A percentile compares a stretch with the other conserved stretches of the same genome.
These are phyloP conservation scores for Laetiporus sulphureus DNA, from an alignment of 1,284 basidiomycete genomes.

Conservation along the genomic window DNA sequence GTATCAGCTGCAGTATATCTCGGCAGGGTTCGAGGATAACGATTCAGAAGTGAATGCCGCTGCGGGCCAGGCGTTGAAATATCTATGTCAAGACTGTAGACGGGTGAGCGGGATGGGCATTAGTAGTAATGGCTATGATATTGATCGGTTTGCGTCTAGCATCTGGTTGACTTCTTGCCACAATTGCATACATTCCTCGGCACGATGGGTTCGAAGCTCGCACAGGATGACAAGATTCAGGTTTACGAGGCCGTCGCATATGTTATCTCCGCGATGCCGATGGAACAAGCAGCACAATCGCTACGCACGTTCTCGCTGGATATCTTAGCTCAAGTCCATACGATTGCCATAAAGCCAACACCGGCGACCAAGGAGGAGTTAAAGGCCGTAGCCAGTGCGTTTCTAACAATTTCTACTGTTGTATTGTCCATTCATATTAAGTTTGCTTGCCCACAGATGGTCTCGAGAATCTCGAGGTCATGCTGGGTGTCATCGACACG, in stretches of 20 bases:
- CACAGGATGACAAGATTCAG: slow-evolving; percentile 84
- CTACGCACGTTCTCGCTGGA: slow-evolving; percentile 81
- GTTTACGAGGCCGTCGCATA: slow-evolving; percentile 95
- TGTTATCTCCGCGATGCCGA: slow-evolving; percentile 90
- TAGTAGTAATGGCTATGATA: slow-evolving; percentile 12
- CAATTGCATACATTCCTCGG: slow-evolving; percentile 88
- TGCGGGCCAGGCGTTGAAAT: slow-evolving; percentile 94
- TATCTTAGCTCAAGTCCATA: slow-evolving; percentile 66
- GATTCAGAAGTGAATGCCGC: slow-evolving; percentile 87
- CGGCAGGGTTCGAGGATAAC: slow-evolving; percentile 80
- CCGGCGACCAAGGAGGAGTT: slow-evolving; percentile 58
- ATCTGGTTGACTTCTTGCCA: slow-evolving; percentile 87
- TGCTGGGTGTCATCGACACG: slow-evolving; percentile 74
- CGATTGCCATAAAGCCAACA: slow-evolving; percentile 42
- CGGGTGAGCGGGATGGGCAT: too few species aligned
- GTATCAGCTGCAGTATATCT: slow-evolving; percentile 87
- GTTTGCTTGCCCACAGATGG: slow-evolving; percentile 43
- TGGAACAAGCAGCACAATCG: slow-evolving; percentile 78
- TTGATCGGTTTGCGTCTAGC: slow-evolving; percentile 35
- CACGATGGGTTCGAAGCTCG: slow-evolving; percentile 70
- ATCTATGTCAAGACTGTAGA: slow-evolving; percentile 95
- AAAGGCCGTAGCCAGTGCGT: slow-evolving; percentile 25
- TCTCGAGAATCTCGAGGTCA: slow-evolving; percentile 85
- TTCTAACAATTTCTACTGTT: slow-evolving; percentile 11
- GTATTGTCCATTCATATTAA: neutral